phyloP scores from a whole-genome alignment of 768 basidiomycete species.

The Russula abietina region DNA sequence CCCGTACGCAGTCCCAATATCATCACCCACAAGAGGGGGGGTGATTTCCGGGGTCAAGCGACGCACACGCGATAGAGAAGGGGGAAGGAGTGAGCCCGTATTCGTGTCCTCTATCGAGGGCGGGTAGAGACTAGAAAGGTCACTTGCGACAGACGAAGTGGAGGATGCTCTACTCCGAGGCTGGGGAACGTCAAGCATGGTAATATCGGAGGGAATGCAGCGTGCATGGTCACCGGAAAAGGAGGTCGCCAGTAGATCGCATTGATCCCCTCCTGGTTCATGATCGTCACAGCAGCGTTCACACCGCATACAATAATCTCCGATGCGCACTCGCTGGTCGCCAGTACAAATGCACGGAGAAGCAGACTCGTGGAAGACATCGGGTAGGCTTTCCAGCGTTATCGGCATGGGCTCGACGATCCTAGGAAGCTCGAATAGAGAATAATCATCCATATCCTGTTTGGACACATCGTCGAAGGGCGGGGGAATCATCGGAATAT shows the following conservation, averaged over 20 bases:
- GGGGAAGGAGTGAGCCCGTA: conserved; percentile 5
- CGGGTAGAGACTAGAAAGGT: conserved; percentile 20
- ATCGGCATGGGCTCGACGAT: conserved; percentile 23
- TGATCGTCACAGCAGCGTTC: conserved; percentile 19
- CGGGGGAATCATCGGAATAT: conserved; percentile 16
- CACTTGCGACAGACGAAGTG: conserved; percentile 22
- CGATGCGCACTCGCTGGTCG: conserved; percentile 12
- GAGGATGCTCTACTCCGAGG: conserved; percentile 23
- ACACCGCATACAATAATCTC: conserved; percentile 19
- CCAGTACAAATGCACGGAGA: conserved; percentile 12
- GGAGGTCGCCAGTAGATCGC: conserved; percentile 3
- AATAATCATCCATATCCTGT: not conserved
- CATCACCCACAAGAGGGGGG: conserved; percentile 8
- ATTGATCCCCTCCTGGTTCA: conserved; percentile 10
- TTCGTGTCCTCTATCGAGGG: conserved; percentile 17
- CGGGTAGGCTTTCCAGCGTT: conserved; percentile 21
- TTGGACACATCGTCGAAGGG: conserved; percentile 11
- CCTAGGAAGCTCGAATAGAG: conserved; percentile 9
- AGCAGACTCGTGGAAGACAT: conserved; percentile 30
- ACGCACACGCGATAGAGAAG: conserved; percentile 20
- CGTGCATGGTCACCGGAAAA: conserved; percentile 6
- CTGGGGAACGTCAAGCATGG: conserved; percentile 15
- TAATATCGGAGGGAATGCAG: conserved; percentile 5
- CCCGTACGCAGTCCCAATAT: not conserved
- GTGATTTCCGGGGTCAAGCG: conserved; percentile 2